Conservation (phyloP, 257 asterid genomes). For the Solanum habrochaites region DNA sequence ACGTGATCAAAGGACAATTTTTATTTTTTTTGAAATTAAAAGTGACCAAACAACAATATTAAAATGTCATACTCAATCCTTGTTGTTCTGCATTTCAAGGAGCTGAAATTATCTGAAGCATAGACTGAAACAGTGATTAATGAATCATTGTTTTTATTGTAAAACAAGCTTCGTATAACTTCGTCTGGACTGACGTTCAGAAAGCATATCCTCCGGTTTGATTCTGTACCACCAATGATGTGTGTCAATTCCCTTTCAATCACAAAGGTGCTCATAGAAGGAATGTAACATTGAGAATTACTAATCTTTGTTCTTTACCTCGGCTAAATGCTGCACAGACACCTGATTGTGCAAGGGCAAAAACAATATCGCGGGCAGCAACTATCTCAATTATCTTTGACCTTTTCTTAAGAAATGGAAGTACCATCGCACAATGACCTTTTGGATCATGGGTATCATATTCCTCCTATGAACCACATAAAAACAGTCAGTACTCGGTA, state of each 20-base stretch:
- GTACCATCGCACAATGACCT: constrained; percentile 50
- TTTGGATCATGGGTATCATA: constrained; percentile 98
- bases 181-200: constrained; percentile 92
- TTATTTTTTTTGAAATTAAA: background rate
- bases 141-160: constrained; percentile 94
- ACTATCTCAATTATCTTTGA: constrained; percentile 92
- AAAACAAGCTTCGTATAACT: constrained; percentile 95
- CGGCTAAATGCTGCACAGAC: constrained; percentile 98
- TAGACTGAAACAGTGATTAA: constrained; percentile 97
- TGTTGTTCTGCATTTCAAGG: constrained; percentile 93
- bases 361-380: constrained; percentile 96
- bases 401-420: constrained; percentile 88
- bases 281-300: background rate
- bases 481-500: background rate
- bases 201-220: constrained; percentile 89
- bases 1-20: background rate
- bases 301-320: constrained; percentile 29
- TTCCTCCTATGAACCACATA: constrained; percentile 58
- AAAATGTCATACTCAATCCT: constrained; percentile 72
- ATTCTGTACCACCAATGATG: constrained; percentile 45
- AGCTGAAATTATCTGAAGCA: constrained; percentile 92
- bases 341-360: constrained; percentile 99
- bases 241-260: background rate
- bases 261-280: background rate
- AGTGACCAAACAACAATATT: background rate